Evolutionary conservation across 2,329 filamentous ascomycete species (phyloP).

Genomic region (Phoma sp.): DNA sequence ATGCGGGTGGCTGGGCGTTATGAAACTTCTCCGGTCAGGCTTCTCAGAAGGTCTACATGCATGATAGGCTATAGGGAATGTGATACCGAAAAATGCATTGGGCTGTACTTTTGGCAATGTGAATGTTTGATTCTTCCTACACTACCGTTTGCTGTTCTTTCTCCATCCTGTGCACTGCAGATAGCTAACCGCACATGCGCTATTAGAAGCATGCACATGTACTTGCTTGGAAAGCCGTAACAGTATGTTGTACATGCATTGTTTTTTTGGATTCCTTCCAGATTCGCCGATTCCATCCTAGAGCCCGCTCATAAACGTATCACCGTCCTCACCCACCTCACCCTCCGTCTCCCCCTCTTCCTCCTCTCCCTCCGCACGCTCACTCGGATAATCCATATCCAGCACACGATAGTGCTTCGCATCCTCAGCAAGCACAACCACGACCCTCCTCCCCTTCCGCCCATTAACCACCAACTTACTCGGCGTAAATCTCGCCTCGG

Average conservation of each 20-base stretch:
- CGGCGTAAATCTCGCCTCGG: constrained; percentile 54
- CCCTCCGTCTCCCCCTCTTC: constrained; percentile 7
- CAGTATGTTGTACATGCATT: too few relatives aligned
- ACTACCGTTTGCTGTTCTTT: too few relatives aligned
- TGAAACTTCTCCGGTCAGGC: constrained; percentile 44
- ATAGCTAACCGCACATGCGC: too few relatives aligned
- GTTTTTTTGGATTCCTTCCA: too few relatives aligned
- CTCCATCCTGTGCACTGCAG: constrained; percentile 4
- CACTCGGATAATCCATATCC: constrained; percentile 57
- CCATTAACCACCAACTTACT: constrained; percentile 62
- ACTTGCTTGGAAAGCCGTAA: too few relatives aligned
- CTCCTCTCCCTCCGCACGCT: constrained; percentile 25
- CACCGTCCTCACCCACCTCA: constrained; percentile 17
- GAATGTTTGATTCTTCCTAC: constrained; percentile 14
- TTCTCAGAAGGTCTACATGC: constrained; percentile 39
- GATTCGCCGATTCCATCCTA: constrained; percentile 1
- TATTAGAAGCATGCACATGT: too few relatives aligned
- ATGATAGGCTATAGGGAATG: constrained; percentile 48
- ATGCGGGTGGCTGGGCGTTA: constrained; percentile 49
- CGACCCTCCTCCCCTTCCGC: constrained; percentile 58
- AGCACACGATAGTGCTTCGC: constrained; percentile 61
- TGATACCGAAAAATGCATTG: constrained; percentile 48
- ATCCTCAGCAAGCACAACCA: constrained; percentile 63
- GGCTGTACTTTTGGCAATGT: constrained; percentile 37
- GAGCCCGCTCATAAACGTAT: constrained; percentile 22